Base-by-base conservation (phyloP, 2,329 filamentous ascomycete species). In the Exophiala dermatitidis region DNA sequence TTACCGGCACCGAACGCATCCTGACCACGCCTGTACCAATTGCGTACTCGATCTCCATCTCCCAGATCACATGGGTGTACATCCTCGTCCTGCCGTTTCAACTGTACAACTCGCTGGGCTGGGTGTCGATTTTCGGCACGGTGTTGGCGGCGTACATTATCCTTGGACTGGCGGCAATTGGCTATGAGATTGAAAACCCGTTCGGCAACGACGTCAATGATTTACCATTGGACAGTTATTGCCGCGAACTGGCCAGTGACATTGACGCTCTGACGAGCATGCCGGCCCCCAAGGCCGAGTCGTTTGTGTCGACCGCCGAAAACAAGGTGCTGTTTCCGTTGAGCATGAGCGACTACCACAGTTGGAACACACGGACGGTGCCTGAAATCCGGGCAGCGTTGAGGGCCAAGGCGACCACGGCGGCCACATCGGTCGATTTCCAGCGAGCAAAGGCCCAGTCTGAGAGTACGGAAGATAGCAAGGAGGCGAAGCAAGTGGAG, bases 151-250 rank as follows among this genome's bases (percentile, higher is more conserved):
- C 85, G 2, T 91, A 91, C 69, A 91, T 93, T 61, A 91, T 93
- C 66, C 80, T 93, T 55, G 86, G 86, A 28, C 81, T 93, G 43
- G 78, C 81, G 3, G 76, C 80, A 58, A 91, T 91, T 63, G 88
- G 88, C 37, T 81, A 82, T 58, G 87, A 93, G 69, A 86, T 93
- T 59, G 88, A 93, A 69, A 89, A 93, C 64, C 88, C 88, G 4
- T 93, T 93, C 67, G 88, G 88, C 53, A 77, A 83, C 59, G 88
- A 93, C 59, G 87, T 90, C 62, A 93, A 93, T 65, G 88, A 93
- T 68, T 72, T 90, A 40, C 85, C 85, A 0, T 76, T 90, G 2
- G 88, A 91, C 65, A 72, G 77, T 9, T 94, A 83, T 74, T 93
- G 88, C 71, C 77, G 83, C 36, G 85, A 90, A 64, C 77, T 93